A percentile compares a stretch with the other conserved stretches of the same genome.
phyloP scores from a whole-genome alignment of 1,139 yeast genomes.

The Nakaseomyces bracarensis region DNA sequence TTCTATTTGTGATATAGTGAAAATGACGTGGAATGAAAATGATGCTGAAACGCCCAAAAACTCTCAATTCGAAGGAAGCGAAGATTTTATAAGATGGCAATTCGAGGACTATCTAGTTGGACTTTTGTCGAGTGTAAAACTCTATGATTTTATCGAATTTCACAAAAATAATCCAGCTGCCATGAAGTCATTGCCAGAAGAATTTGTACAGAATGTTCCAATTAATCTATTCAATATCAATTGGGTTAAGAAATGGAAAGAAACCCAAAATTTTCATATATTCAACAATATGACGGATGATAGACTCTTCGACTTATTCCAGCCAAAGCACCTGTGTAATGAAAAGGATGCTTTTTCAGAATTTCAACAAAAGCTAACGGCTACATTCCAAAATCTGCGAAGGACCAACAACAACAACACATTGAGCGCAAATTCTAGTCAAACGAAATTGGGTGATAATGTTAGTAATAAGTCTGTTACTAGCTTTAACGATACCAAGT shows the following conservation, averaged over 20 bases:
- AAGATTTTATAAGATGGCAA: conserved; percentile 77
- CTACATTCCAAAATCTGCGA: conserved; percentile 30
- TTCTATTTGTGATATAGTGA: conserved; percentile 22
- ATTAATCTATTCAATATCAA: conserved; percentile 43
- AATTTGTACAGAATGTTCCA: conserved; percentile 34
- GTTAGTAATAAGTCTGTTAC: background rate
- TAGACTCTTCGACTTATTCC: conserved; percentile 78
- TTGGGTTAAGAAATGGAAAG: conserved; percentile 59
- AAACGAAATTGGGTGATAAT: background rate
- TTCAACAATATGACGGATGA: conserved; percentile 76
- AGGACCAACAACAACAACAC: conserved; percentile 3
- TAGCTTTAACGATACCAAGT: conserved; percentile 3
- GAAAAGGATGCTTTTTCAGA: conserved; percentile 30
- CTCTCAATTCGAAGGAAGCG: conserved; percentile 61
- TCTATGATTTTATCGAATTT: conserved; percentile 46
- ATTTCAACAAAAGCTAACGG: conserved; percentile 27
- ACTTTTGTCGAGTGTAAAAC: conserved; percentile 63
- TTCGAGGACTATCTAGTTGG: conserved; percentile 87
- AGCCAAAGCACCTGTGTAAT: conserved; percentile 56
- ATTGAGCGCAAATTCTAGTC: conserved; percentile 11
- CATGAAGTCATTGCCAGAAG: conserved; percentile 22
- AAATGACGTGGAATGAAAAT: conserved; percentile 37
- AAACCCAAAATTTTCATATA: conserved; percentile 57
- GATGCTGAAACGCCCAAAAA: conserved; percentile 41
- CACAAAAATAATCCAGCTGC: conserved; percentile 34